phyloP scores from a whole-genome alignment of 148 eudicot genomes.

The Polygonum maritimum region DNA sequence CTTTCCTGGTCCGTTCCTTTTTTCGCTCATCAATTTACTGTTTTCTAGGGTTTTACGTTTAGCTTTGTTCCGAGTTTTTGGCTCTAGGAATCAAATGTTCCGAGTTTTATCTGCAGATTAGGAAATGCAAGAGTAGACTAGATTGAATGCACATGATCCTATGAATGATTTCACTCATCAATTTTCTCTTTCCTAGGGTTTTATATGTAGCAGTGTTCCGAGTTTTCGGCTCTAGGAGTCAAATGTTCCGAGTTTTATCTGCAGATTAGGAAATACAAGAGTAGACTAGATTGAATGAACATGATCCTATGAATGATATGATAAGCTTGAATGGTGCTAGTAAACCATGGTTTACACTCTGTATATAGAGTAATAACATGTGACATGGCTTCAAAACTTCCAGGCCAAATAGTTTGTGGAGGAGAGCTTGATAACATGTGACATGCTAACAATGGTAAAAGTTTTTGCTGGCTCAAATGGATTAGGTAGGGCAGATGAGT shows the following conservation, averaged over 20 bases:
- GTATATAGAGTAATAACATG: too few relatives aligned
- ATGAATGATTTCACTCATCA: neutral
- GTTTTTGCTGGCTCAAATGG: too few relatives aligned
- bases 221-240: too few relatives aligned
- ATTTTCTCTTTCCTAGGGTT: too few relatives aligned
- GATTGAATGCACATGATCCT: neutral
- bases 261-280: neutral
- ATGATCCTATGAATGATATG: neutral
- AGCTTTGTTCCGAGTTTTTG: neutral
- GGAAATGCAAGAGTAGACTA: neutral
- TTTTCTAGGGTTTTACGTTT: neutral
- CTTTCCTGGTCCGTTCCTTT: constrained; percentile 51
- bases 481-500: too few relatives aligned
- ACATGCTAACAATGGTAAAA: too few relatives aligned
- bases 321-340: neutral
- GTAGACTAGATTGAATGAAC: neutral
- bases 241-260: neutral
- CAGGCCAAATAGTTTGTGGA: too few relatives aligned
- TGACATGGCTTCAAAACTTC: too few relatives aligned
- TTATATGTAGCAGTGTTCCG: too few relatives aligned
- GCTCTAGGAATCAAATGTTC: too few relatives aligned
- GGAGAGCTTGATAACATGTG: too few relatives aligned
- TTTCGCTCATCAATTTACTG: neutral
- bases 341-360: neutral
- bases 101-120: neutral